A percentile compares a stretch with the other conserved stretches of the same genome.
phyloP scores from a whole-genome alignment of 2,329 filamentous ascomycete species.

The Juglanconis sp. region DNA sequence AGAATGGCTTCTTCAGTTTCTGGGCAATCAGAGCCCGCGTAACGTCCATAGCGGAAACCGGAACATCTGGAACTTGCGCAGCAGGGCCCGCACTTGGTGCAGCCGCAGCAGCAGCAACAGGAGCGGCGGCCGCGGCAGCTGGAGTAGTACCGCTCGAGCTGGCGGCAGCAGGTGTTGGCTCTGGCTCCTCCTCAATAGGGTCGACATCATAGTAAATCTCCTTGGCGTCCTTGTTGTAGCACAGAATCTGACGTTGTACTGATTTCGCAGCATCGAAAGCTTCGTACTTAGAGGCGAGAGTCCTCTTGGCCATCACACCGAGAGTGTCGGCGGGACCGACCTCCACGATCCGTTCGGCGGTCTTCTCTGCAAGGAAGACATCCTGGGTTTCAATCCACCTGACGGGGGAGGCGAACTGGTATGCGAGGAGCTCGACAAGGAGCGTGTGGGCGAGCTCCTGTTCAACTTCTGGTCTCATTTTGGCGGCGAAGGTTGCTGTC shows the following conservation, averaged over 20 bases:
- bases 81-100: conserved; percentile 79
- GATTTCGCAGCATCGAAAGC: conserved; percentile 97
- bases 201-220: conserved; percentile 99
- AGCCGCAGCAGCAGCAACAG: conserved; percentile 54
- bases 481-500: conserved; percentile 33
- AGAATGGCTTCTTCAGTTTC: conserved; percentile 91
- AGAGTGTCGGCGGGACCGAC: conserved; percentile 95
- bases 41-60: conserved; percentile 85
- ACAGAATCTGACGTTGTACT: conserved; percentile 93
- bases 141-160: conserved; percentile 51
- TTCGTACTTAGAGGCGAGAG: conserved; percentile 94
- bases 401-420: conserved; percentile 97
- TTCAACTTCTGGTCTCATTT: conserved; percentile 97
- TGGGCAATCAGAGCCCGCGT: conserved; percentile 87
- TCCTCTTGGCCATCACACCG: conserved; percentile 95
- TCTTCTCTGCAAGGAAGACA: conserved; percentile 96
- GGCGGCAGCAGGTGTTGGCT: conserved; percentile 50
- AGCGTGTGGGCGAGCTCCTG: conserved; percentile 98
- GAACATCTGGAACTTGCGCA: conserved; percentile 79
- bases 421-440: conserved; percentile 96
- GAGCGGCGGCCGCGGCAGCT: conserved; percentile 50
- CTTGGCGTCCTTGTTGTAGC: conserved; percentile 99
- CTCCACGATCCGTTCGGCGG: conserved; percentile 95
- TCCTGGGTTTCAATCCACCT: conserved; percentile 99
- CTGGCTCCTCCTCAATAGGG: conserved; percentile 85